A percentile compares a stretch with the other conserved stretches of the same genome.
Conservation (phyloP, 129 eudicot genomes). For the Chrysanthemum lavandulifolium region DNA sequence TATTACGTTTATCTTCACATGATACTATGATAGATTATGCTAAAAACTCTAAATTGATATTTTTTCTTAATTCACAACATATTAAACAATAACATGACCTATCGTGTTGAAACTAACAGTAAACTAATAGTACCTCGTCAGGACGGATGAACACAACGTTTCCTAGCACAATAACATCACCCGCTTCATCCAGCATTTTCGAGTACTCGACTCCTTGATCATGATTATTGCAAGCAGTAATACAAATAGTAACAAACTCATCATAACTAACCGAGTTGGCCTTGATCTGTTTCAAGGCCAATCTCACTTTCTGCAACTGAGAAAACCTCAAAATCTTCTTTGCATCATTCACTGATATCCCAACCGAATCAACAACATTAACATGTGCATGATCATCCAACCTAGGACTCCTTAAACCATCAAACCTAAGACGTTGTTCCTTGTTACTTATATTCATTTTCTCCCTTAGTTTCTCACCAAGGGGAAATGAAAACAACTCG, state of each 20-base stretch:
- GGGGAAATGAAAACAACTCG: conserved; percentile 42
- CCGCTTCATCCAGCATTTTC: conserved; percentile 58
- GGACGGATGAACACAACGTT: conserved; percentile 71
- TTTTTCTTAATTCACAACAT: background rate
- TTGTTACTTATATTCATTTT: conserved; percentile 33
- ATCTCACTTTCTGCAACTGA: conserved; percentile 57
- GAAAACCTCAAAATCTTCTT: conserved; percentile 43
- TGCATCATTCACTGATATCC: conserved; percentile 48
- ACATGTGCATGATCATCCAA: conserved; percentile 20
- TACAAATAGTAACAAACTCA: conserved; percentile 51
- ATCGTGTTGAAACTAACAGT: background rate
- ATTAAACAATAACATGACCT: background rate
- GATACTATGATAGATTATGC: too few relatives aligned
- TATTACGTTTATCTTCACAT: too few relatives aligned
- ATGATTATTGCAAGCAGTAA: conserved; percentile 31
- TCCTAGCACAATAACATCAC: conserved; percentile 72
- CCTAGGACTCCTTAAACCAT: conserved; percentile 38
- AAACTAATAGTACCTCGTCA: conserved; percentile 52
- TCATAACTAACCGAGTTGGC: conserved; percentile 41
- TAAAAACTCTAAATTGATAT: too few relatives aligned
- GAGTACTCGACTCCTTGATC: conserved; percentile 64
- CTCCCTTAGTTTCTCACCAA: conserved; percentile 57
- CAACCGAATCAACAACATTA: conserved; percentile 8
- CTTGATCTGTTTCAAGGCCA: conserved; percentile 42
- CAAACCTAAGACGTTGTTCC: conserved; percentile 37